Conservation (phyloP, 768 basidiomycete genomes). For the Lentinula lateritia region DNA sequence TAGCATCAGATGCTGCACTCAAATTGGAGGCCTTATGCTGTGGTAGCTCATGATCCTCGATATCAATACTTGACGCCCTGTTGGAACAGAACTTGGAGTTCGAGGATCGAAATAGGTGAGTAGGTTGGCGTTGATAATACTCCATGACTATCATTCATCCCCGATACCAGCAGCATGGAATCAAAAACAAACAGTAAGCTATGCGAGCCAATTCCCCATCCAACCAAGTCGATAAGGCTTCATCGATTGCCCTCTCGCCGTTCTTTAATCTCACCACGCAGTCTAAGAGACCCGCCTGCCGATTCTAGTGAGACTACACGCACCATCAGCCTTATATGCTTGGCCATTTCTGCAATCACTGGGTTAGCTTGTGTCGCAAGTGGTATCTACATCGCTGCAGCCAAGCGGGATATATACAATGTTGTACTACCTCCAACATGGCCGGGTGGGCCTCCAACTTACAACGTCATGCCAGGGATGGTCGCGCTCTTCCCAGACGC, state of each 20-base stretch:
- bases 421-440: constrained; percentile 12
- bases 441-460: constrained; percentile 3
- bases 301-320: constrained; percentile 20
- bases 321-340: constrained; percentile 17
- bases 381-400: constrained; percentile 11
- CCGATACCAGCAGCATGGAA: not conserved
- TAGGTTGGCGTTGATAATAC: not conserved
- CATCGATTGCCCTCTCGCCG: not conserved
- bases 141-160: not conserved
- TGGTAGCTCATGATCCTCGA: not conserved
- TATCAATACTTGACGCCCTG: not conserved
- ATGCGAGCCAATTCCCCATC: not conserved
- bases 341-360: constrained; percentile 17
- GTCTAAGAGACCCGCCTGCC: not conserved
- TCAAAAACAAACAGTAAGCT: not conserved
- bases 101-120: not conserved
- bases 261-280: not conserved
- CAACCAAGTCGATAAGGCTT: not conserved
- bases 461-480: constrained; percentile 8
- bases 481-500: not conserved
- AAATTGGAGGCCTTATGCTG: not conserved
- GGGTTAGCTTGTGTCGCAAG: constrained; percentile 17
- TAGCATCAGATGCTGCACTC: not conserved
- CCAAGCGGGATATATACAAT: constrained; percentile 2
- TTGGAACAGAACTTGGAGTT: not conserved